Conservation (phyloP, 495 filamentous ascomycete genomes). For the Bathelium albidoporum region DNA sequence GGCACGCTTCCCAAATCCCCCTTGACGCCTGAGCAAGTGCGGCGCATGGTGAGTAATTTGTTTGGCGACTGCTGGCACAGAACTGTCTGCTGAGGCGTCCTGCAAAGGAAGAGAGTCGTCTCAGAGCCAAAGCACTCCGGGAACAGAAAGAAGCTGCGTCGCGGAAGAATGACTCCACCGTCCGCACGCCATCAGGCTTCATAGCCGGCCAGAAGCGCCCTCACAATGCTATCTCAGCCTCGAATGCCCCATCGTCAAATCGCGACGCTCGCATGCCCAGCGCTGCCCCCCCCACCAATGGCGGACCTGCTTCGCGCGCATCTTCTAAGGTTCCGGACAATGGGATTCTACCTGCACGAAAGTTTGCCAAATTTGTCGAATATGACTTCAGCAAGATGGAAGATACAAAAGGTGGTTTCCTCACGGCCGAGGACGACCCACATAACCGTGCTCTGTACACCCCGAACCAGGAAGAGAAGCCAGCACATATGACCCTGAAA, state of each 20-base stretch:
- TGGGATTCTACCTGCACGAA: conserved; percentile 59
- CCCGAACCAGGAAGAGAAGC: conserved; percentile 53
- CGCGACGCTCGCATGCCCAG: conserved; percentile 51
- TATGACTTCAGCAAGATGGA: conserved; percentile 97
- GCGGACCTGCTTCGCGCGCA: conserved; percentile 11
- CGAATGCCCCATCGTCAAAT: conserved; percentile 47
- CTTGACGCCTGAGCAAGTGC: conserved; percentile 64
- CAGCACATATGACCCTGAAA: conserved; percentile 76
- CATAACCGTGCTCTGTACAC: conserved; percentile 66
- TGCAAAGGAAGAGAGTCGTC: conserved; percentile 72
- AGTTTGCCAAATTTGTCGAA: conserved; percentile 87
- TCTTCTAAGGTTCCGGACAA: conserved; percentile 34
- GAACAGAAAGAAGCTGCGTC: conserved; percentile 43
- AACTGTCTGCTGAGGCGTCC: background rate
- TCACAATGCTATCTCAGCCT: conserved; percentile 51
- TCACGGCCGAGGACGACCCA: conserved; percentile 80
- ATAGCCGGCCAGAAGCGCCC: conserved; percentile 48
- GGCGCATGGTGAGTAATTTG: conserved; percentile 25
- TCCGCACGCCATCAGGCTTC: conserved; percentile 25
- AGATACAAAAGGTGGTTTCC: conserved; percentile 91
- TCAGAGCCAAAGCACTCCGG: conserved; percentile 82
- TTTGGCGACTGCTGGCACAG: background rate
- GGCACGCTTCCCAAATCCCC: conserved; percentile 41
- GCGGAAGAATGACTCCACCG: conserved; percentile 21
- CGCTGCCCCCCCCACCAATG: conserved; percentile 18